Evolutionary conservation across 2,329 filamentous ascomycete genomes (phyloP).

Genomic region (Paraphaeosphaeria minitans): DNA sequence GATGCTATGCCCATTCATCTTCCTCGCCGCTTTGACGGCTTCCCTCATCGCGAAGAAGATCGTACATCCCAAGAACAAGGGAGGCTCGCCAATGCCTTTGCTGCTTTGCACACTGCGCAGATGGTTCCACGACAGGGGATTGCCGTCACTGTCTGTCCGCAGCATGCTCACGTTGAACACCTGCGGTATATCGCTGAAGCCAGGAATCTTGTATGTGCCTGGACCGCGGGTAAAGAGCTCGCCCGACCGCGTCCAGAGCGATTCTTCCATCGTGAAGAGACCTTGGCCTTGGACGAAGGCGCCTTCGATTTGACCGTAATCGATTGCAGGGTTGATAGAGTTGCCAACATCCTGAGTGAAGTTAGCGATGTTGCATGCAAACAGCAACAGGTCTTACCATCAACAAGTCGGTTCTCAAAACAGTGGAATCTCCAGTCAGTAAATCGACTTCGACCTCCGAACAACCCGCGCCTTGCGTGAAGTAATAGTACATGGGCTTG

Average conservation of each 20-base stretch:
- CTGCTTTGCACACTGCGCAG: conserved; percentile 82
- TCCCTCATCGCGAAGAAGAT: conserved; percentile 89
- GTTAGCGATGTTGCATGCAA: conserved; percentile 10
- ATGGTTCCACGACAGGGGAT: conserved; percentile 74
- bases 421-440: conserved; percentile 90
- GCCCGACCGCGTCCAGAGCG: conserved; percentile 69
- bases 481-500: conserved; percentile 91
- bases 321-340: conserved; percentile 76
- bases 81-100: conserved; percentile 75
- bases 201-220: conserved; percentile 83
- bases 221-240: conserved; percentile 68
- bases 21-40: conserved; percentile 74
- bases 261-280: conserved; percentile 78
- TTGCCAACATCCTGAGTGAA: conserved; percentile 71
- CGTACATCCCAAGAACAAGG: conserved; percentile 76
- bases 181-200: conserved; percentile 85
- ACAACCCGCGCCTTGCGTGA: conserved; percentile 82
- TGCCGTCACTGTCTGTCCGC: conserved; percentile 63
- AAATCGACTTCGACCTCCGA: conserved; percentile 92
- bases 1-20: conserved; percentile 44
- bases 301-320: conserved; percentile 82
- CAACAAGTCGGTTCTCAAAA: conserved; percentile 84
- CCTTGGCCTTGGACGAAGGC: conserved; percentile 80
- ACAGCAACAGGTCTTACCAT: conserved; percentile 59
- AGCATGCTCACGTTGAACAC: conserved; percentile 80